Base-by-base conservation (phyloP, 2,329 filamentous ascomycete species). In the Aspergillus puulaauensis region DNA sequence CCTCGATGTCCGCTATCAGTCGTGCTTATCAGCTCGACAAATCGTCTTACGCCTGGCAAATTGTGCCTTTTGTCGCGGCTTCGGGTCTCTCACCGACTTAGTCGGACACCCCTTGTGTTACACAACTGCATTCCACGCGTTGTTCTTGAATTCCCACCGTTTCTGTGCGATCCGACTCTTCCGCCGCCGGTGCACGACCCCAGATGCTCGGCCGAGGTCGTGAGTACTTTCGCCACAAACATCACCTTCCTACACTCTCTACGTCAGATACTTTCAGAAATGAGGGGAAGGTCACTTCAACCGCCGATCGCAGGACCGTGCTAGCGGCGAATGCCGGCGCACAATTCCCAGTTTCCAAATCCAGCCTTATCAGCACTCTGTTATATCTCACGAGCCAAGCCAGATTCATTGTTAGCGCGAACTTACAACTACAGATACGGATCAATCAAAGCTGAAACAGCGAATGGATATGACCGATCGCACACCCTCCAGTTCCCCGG, bases 371-470 rank as follows among this genome's bases (percentile, higher is more conserved):
- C 54, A 56, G 47, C 33, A 17, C n/a, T 9, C 40, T 40, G 43
- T 27, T 48, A 45, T 47, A 56, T 46, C 31, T 11, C 12, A 40
- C 33, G 31, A 33, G 52, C 14, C 45, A 48, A 33, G 37, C 12
- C 17, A 54, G 44, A 54, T 48, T 45, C 43, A 37, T 47, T 39
- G 45, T 35, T 54, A 50, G 49, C 47, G 44, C 11, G 24, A 41
- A 66, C 74, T 69, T 60, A 77, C 74, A 76, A 64, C 23, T 68
- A 69, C 31, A 76, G 64, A 60, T 76, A 77, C 1, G 73, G 70
- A 41, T 77, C 75, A 23, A 78, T 69, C 41, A 77, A 50, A 45
- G 45, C 73, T 73, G 61, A 73, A 75, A 17, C 69, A 67, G 73
- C 54, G 56, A 74, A 74, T 31, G 8, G 56, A 74, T 72, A 24